Evolutionary conservation across 805 yeast genomes (phyloP).

Genomic region (Yarrowia sp.): DNA sequence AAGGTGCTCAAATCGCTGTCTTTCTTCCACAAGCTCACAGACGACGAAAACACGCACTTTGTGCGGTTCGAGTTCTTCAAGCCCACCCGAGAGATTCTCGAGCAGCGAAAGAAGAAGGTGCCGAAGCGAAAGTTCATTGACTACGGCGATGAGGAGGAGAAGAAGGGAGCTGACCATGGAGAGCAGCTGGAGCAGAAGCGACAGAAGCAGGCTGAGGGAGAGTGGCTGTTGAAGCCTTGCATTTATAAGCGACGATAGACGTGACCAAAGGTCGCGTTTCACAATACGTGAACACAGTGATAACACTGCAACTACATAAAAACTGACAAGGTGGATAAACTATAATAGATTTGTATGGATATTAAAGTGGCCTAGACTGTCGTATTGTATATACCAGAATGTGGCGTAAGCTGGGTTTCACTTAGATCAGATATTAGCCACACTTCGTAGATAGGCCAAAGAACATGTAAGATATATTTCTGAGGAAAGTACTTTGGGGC

Average conservation of each 20-base stretch:
- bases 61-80: conserved; percentile 91
- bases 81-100: conserved; percentile 67
- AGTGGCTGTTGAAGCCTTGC: conserved; percentile 93
- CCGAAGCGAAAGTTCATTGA: conserved; percentile 55
- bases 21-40: conserved; percentile 84
- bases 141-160: conserved; percentile 56
- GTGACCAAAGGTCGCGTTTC: too few relatives aligned
- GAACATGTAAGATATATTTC: too few relatives aligned
- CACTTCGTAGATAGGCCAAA: too few relatives aligned
- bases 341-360: neutral
- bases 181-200: conserved; percentile 15
- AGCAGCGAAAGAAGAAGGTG: conserved; percentile 41
- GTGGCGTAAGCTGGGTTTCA: too few relatives aligned
- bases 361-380: neutral
- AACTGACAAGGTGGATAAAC: neutral
- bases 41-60: conserved; percentile 87
- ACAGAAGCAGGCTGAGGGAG: conserved; percentile 44
- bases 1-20: conserved; percentile 74
- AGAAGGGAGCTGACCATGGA: conserved; percentile 58
- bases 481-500: too few relatives aligned
- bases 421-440: too few relatives aligned
- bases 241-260: conserved; percentile 78
- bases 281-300: too few relatives aligned
- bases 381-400: too few relatives aligned
- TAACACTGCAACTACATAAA: neutral